Conservation (phyloP, 257 asterid genomes). For the Nicotiana benthamiana region DNA sequence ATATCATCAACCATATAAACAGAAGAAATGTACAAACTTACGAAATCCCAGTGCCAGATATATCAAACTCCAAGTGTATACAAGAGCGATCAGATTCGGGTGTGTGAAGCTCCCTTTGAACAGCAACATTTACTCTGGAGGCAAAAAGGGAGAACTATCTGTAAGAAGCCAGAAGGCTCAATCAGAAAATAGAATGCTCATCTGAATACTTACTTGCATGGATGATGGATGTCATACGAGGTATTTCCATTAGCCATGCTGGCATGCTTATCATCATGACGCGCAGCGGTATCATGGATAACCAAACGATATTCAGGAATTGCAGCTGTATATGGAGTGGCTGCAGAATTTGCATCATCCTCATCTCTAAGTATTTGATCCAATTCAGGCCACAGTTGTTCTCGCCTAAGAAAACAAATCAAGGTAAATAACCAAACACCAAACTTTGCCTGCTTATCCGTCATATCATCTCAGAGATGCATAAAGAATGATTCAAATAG, state of each 20-base stretch:
- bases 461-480: conserved; percentile 5
- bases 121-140: conserved; percentile 64
- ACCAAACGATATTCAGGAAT: conserved; percentile 54
- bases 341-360: conserved; percentile 35
- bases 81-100: conserved; percentile 77
- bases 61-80: conserved; percentile 68
- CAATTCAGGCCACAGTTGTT: conserved; percentile 59
- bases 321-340: conserved; percentile 69
- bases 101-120: conserved; percentile 65
- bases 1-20: not conserved
- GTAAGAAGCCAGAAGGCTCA: conserved; percentile 9
- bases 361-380: conserved; percentile 48
- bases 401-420: conserved; percentile 40
- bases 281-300: conserved; percentile 35
- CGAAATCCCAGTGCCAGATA: conserved; percentile 49
- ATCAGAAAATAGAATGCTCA: not conserved
- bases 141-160: conserved; percentile 13
- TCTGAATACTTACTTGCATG: conserved; percentile 48
- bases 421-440: not conserved
- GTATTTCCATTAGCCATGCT: conserved; percentile 46
- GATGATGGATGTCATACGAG: conserved; percentile 63
- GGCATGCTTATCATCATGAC: conserved; percentile 30
- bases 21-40: conserved; percentile 24
- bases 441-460: not conserved
- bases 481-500: not conserved